Evolutionary conservation across 768 basidiomycete species (phyloP).

Genomic region (Lentinula aciculospora): DNA sequence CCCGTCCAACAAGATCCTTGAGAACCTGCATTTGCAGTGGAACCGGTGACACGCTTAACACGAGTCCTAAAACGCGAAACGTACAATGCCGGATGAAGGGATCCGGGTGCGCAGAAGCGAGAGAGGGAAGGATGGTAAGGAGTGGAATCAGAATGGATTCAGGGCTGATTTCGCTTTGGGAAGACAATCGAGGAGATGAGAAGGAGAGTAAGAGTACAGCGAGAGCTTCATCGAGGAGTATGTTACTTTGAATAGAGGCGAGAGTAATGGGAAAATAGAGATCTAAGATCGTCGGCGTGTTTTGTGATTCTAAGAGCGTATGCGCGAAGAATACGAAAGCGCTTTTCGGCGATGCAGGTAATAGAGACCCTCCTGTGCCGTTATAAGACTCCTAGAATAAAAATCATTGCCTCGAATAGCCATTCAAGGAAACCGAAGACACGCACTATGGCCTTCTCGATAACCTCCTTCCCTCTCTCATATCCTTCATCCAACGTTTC

Average conservation of each 20-base stretch:
- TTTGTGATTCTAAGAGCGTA: too few species aligned
- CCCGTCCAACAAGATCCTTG: not conserved
- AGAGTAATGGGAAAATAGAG: constrained; percentile 29
- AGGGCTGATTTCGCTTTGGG: not conserved
- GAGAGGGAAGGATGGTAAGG: constrained; percentile 53
- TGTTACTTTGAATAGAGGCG: constrained; percentile 46
- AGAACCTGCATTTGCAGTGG: not conserved
- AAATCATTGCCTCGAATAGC: too few species aligned
- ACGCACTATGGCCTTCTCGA: constrained; percentile 26
- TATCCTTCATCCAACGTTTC: constrained; percentile 22
- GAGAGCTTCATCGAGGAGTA: not conserved
- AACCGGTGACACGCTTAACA: constrained; percentile 34
- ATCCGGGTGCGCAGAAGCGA: constrained; percentile 48
- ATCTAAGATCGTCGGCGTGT: not conserved
- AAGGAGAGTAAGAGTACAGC: not conserved
- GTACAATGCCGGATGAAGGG: constrained; percentile 52
- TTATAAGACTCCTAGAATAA: not conserved
- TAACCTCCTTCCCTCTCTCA: constrained; percentile 33
- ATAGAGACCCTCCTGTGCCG: not conserved
- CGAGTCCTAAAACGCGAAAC: constrained; percentile 59
- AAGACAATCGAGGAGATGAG: not conserved
- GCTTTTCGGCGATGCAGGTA: too few species aligned
- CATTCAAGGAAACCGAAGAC: not conserved
- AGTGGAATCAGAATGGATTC: constrained; percentile 35
- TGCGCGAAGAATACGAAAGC: not conserved